Evolutionary conservation across 768 basidiomycete species (phyloP).

Genomic region (Strobilomyces dryophilus): DNA sequence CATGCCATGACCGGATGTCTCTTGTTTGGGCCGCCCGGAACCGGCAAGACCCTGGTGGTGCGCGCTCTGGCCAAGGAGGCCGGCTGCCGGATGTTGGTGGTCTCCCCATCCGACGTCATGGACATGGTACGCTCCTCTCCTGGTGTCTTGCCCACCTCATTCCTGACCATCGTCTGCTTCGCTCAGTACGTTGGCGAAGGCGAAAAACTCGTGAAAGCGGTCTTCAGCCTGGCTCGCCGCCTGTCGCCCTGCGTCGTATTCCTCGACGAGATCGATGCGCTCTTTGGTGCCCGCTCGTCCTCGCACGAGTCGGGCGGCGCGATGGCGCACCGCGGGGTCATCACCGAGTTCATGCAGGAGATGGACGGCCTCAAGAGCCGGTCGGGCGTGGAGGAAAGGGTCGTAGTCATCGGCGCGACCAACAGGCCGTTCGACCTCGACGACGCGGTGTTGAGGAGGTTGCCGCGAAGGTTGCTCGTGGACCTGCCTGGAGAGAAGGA

Average conservation of each 20-base stretch:
- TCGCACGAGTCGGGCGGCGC: constrained; percentile 73
- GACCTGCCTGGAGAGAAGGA: constrained; percentile 87
- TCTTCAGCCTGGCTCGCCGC: constrained; percentile 82
- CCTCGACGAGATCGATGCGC: constrained; percentile 90
- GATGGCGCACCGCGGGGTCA: constrained; percentile 81
- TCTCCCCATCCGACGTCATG: constrained; percentile 93
- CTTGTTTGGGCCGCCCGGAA: constrained; percentile 89
- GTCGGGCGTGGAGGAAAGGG: constrained; percentile 56
- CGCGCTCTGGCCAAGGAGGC: constrained; percentile 91
- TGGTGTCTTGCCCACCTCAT: not conserved
- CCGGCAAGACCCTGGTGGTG: constrained; percentile 88
- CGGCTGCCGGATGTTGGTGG: constrained; percentile 87
- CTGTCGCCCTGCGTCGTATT: constrained; percentile 92
- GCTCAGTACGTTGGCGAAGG: constrained; percentile 82
- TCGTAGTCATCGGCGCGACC: constrained; percentile 92
- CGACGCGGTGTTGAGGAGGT: constrained; percentile 85
- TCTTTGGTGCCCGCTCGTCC: constrained; percentile 83
- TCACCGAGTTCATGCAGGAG: constrained; percentile 93
- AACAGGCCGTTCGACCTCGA: constrained; percentile 89
- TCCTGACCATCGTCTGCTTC: constrained; percentile 4
- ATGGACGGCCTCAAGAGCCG: constrained; percentile 87
- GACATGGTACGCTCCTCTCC: constrained; percentile 66
- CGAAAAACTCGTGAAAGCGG: constrained; percentile 84
- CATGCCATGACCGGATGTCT: constrained; percentile 90
- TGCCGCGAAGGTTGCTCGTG: constrained; percentile 82